phyloP scores from a whole-genome alignment of 2,329 filamentous ascomycete genomes.

The Zasmidium cellare region DNA sequence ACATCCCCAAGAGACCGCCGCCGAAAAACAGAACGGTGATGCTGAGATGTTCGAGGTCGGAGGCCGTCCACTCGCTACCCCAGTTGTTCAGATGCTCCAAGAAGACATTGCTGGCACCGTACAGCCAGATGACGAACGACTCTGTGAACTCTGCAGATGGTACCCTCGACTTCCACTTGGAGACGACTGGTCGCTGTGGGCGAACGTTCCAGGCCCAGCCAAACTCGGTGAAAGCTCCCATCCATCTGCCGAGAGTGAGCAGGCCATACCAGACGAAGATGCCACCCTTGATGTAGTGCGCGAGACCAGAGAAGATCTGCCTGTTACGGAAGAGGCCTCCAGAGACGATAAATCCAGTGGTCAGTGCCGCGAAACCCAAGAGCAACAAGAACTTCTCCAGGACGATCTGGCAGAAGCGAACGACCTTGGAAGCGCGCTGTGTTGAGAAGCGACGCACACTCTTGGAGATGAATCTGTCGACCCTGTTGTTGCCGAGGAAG shows the following conservation, averaged over 20 bases:
- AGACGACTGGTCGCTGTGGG: conserved; percentile 58
- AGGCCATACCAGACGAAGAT: conserved; percentile 94
- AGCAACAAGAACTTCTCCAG: conserved; percentile 77
- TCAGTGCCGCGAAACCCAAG: conserved; percentile 72
- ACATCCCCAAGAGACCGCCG: conserved; percentile 66
- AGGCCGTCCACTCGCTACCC: conserved; percentile 70
- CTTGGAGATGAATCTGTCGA: conserved; percentile 29
- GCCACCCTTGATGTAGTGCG: conserved; percentile 91
- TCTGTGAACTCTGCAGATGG: conserved; percentile 88
- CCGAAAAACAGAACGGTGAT: conserved; percentile 94
- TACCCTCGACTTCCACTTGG: conserved; percentile 60
- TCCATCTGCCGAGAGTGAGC: conserved; percentile 83
- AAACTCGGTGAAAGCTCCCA: conserved; percentile 83
- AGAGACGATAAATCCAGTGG: conserved; percentile 73
- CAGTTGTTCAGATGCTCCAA: conserved; percentile 80
- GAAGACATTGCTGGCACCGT: conserved; percentile 87
- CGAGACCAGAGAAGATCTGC: conserved; percentile 77
- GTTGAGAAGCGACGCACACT: conserved; percentile 33
- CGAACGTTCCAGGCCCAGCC: conserved; percentile 96
- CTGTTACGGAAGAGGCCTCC: conserved; percentile 69
- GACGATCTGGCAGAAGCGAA: conserved; percentile 63
- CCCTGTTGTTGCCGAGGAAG: conserved; percentile 43
- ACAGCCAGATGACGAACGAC: conserved; percentile 85
- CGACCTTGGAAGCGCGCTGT: conserved; percentile 55
- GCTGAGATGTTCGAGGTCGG: conserved; percentile 87